phyloP scores from a whole-genome alignment of 2,329 filamentous ascomycete species.

The Exophiala dermatitidis region DNA sequence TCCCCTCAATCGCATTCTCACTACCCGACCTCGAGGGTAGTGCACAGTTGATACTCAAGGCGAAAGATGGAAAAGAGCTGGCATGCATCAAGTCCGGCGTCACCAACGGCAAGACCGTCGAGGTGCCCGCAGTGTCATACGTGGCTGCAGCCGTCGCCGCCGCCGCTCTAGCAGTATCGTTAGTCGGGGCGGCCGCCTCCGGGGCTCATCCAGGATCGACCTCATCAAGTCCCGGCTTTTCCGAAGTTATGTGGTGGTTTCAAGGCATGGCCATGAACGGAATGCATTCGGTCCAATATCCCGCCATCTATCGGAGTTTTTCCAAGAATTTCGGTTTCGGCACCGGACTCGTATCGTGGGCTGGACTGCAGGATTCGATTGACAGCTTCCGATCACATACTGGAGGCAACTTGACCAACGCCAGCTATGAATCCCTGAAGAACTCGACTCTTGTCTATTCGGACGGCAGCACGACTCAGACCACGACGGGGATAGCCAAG shows the following conservation, averaged over 20 bases:
- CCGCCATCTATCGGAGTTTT: slow-evolving; percentile 80
- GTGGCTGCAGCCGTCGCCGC: slow-evolving; percentile 76
- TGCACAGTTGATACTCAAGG: slow-evolving; percentile 68
- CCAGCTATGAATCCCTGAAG: slow-evolving; percentile 66
- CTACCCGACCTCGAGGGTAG: slow-evolving; percentile 84
- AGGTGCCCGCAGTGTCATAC: slow-evolving; percentile 70
- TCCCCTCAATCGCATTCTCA: slow-evolving; percentile 82
- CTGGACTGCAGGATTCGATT: slow-evolving; percentile 69
- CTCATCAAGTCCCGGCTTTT: slow-evolving; percentile 72
- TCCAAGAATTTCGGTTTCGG: slow-evolving; percentile 91
- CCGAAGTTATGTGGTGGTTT: slow-evolving; percentile 80
- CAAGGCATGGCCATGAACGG: slow-evolving; percentile 92
- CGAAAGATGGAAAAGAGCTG: slow-evolving; percentile 55
- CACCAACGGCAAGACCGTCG: slow-evolving; percentile 77
- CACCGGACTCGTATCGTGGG: slow-evolving; percentile 75
- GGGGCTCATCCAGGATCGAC: slow-evolving; percentile 54
- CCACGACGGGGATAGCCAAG: slow-evolving; percentile 42
- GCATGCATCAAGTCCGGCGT: slow-evolving; percentile 79
- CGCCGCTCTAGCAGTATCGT: slow-evolving; percentile 68
- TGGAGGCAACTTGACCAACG: slow-evolving; percentile 77
- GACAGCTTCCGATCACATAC: slow-evolving; percentile 74
- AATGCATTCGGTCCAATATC: slow-evolving; percentile 88
- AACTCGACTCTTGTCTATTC: slow-evolving; percentile 69
- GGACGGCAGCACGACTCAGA: slow-evolving; percentile 50
- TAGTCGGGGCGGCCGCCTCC: slow-evolving; percentile 60